These are phyloP conservation scores for Colletotrichum sublineola DNA, from an alignment of 2,329 filamentous ascomycete species.

Conservation along the genomic window DNA sequence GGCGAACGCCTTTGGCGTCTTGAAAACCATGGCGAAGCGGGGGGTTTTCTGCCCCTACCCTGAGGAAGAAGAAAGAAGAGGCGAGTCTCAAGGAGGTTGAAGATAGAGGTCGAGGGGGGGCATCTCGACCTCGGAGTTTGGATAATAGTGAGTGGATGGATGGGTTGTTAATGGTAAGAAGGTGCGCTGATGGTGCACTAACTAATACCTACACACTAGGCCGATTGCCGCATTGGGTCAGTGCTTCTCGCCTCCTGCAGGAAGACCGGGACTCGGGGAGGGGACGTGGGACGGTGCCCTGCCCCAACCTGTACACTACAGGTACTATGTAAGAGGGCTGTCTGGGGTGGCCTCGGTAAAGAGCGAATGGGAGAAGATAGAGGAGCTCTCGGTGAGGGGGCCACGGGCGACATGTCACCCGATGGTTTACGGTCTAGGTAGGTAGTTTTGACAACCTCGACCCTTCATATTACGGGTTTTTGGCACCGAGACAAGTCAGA, in stretches of 20 bases:
- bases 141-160: not conserved
- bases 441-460: not conserved
- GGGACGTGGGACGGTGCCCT: not conserved
- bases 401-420: constrained; percentile 7
- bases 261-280: not conserved
- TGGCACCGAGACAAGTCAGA: too few relatives aligned
- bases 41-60: not conserved
- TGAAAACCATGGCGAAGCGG: constrained; percentile 31
- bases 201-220: not conserved
- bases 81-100: constrained; percentile 28
- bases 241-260: not conserved
- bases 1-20: constrained; percentile 30
- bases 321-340: not conserved
- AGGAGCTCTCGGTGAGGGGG: constrained; percentile 19
- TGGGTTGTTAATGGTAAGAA: constrained; percentile 13
- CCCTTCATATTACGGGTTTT: not conserved
- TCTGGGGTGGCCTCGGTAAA: constrained; percentile 16
- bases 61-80: not conserved
- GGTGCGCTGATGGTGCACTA: not conserved
- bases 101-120: constrained; percentile 14
- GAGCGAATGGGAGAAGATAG: not conserved
- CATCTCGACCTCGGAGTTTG: constrained; percentile 18
- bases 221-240: constrained; percentile 27
- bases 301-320: too few relatives aligned
- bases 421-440: not conserved